These are phyloP conservation scores for Fomitopsis palustris DNA, from an alignment of 1,284 basidiomycete genomes.

Conservation along the genomic window DNA sequence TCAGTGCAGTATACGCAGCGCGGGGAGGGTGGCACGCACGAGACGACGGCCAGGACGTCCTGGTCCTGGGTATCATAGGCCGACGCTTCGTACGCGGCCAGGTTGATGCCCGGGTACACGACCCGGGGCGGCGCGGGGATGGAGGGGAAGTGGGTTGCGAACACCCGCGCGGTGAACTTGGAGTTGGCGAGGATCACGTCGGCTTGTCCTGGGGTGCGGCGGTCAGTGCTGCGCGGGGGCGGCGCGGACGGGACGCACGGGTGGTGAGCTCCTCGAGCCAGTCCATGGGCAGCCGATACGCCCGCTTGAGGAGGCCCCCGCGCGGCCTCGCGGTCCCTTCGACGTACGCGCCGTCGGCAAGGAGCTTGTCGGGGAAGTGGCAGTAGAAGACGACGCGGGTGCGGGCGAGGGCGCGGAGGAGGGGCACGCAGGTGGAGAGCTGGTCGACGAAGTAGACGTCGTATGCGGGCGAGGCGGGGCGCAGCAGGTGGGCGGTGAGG, in stretches of 20 bases:
- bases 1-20: background rate
- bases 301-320: slow-evolving; percentile 53
- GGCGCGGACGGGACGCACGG: slow-evolving; percentile 41
- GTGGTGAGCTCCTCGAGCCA: slow-evolving; percentile 89
- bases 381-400: slow-evolving; percentile 94
- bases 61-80: slow-evolving; percentile 39
- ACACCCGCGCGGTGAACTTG: slow-evolving; percentile 81
- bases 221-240: background rate
- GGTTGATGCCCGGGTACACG: slow-evolving; percentile 91
- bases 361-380: slow-evolving; percentile 94
- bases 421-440: slow-evolving; percentile 86
- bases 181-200: slow-evolving; percentile 94
- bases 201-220: slow-evolving; percentile 58
- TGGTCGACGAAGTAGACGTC: slow-evolving; percentile 97
- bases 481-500: slow-evolving; percentile 64
- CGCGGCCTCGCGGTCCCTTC: slow-evolving; percentile 43
- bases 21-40: slow-evolving; percentile 39
- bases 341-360: slow-evolving; percentile 76
- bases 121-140: slow-evolving; percentile 66
- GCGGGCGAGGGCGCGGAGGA: slow-evolving; percentile 65
- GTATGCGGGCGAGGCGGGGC: slow-evolving; percentile 42
- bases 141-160: slow-evolving; percentile 72
- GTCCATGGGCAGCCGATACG: slow-evolving; percentile 91
- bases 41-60: slow-evolving; percentile 57
- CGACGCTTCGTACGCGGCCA: slow-evolving; percentile 57